Percentiles rank a stretch among this genome's conserved stretches.
Evolutionary conservation across 2,329 filamentous ascomycete species (phyloP).

Genomic region (Amauroascus niger): DNA sequence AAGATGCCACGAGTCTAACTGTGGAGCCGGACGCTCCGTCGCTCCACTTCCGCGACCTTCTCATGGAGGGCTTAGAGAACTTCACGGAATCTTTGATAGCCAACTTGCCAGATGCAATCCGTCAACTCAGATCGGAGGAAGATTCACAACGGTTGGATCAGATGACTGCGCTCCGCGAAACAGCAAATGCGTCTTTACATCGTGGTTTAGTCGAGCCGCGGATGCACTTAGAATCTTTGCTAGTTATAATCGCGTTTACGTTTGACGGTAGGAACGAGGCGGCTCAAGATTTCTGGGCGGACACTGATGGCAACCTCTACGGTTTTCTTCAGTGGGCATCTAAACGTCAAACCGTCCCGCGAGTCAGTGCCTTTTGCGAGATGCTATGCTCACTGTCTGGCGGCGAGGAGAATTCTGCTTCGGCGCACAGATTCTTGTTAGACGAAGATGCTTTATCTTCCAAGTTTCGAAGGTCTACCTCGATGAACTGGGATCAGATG

Average conservation of each 20-base stretch:
- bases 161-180: conserved; percentile 38
- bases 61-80: conserved; percentile 73
- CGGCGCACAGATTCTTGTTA: conserved; percentile 73
- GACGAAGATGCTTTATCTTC: conserved; percentile 70
- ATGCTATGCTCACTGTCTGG: conserved; percentile 84
- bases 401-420: conserved; percentile 69
- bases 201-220: conserved; percentile 35
- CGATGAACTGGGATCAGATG: conserved; percentile 86
- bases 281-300: conserved; percentile 81
- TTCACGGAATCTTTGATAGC: conserved; percentile 91
- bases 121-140: conserved; percentile 76
- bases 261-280: conserved; percentile 80
- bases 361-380: conserved; percentile 92
- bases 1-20: conserved; percentile 62
- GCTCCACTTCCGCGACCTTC: conserved; percentile 57
- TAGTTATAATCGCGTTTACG: conserved; percentile 83
- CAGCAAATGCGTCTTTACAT: conserved; percentile 33
- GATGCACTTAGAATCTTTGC: conserved; percentile 71
- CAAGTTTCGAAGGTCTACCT: conserved; percentile 71
- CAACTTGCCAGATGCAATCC: conserved; percentile 85
- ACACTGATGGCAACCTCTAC: conserved; percentile 83
- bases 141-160: conserved; percentile 59
- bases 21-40: conserved; percentile 61
- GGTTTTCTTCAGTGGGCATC: conserved; percentile 98
- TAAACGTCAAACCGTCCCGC: conserved; percentile 83